phyloP scores from a whole-genome alignment of 2,329 filamentous ascomycete species.

The Neofusicoccum cordaticola region DNA sequence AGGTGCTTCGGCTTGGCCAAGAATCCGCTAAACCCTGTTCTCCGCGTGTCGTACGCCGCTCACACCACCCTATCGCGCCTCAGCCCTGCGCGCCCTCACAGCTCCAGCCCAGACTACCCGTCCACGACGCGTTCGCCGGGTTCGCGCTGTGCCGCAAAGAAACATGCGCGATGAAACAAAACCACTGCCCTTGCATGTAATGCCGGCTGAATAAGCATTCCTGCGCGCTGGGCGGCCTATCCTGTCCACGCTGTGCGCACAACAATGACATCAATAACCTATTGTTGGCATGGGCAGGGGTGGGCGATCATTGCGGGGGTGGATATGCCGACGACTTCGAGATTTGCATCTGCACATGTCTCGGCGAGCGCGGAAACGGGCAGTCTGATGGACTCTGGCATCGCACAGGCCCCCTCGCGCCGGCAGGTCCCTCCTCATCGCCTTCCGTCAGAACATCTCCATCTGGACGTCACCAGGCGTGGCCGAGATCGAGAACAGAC shows the following conservation, averaged over 20 bases:
- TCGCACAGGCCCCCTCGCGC: slow-evolving; percentile 7
- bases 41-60: slow-evolving; percentile 13
- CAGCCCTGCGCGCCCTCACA: background rate
- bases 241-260: background rate
- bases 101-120: background rate
- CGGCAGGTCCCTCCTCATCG: background rate
- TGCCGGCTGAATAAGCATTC: background rate
- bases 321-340: background rate
- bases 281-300: slow-evolving; percentile 1
- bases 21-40: slow-evolving; percentile 16
- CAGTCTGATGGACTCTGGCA: slow-evolving; percentile 5
- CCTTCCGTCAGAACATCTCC: background rate
- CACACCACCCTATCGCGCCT: slow-evolving; percentile 5
- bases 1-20: slow-evolving; percentile 15
- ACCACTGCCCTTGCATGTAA: background rate
- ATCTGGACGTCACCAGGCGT: background rate
- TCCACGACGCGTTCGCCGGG: background rate
- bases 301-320: slow-evolving; percentile 14
- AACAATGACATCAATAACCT: background rate
- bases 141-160: background rate
- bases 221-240: background rate
- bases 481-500: background rate
- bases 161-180: background rate
- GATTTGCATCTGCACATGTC: slow-evolving; percentile 7
- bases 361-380: slow-evolving; percentile 4